Evolutionary conservation across 1,284 basidiomycete genomes (phyloP).

Genomic region (Trichosporon asahii): DNA sequence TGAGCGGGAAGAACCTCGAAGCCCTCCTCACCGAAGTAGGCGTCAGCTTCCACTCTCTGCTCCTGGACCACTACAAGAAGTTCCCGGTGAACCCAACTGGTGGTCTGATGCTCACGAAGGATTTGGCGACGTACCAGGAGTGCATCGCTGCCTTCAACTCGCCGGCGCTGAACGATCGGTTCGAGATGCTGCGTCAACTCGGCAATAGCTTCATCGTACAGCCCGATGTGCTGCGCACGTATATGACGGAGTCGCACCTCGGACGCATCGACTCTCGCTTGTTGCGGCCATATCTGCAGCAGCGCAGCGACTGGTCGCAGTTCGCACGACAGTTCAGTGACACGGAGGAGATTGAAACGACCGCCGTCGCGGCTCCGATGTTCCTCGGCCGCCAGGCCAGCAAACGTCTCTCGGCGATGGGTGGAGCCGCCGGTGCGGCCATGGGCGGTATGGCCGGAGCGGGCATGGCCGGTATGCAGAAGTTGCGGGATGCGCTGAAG

Average conservation of each 20-base stretch:
- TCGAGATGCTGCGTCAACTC: slow-evolving; percentile 96
- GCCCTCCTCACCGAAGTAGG: slow-evolving; percentile 90
- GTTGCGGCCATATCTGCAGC: slow-evolving; percentile 84
- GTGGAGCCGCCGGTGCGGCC: slow-evolving; percentile 45
- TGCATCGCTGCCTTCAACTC: slow-evolving; percentile 75
- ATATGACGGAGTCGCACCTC: slow-evolving; percentile 86
- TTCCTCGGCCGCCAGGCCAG: slow-evolving; percentile 13
- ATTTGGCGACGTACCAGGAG: slow-evolving; percentile 96
- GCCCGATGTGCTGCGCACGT: slow-evolving; percentile 86
- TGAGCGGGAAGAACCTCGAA: slow-evolving; percentile 90
- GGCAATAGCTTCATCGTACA: slow-evolving; percentile 95
- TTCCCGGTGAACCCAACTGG: slow-evolving; percentile 96
- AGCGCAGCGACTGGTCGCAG: slow-evolving; percentile 71
- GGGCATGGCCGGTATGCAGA: slow-evolving; percentile 39
- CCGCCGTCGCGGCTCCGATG: slow-evolving; percentile 17
- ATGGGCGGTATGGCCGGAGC: slow-evolving; percentile 32
- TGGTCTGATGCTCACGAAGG: slow-evolving; percentile 95
- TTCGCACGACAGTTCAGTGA: slow-evolving; percentile 31
- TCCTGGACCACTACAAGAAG: slow-evolving; percentile 92
- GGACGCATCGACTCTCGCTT: slow-evolving; percentile 84
- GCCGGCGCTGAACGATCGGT: slow-evolving; percentile 82
- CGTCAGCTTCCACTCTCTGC: slow-evolving; percentile 87
- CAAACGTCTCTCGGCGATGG: slow-evolving; percentile 35
- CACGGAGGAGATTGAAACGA: slow-evolving; percentile 16
- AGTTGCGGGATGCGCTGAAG: slow-evolving; percentile 47